Base-by-base conservation (phyloP, 495 filamentous ascomycete species). In the Hypomontagnella submonticulosa region DNA sequence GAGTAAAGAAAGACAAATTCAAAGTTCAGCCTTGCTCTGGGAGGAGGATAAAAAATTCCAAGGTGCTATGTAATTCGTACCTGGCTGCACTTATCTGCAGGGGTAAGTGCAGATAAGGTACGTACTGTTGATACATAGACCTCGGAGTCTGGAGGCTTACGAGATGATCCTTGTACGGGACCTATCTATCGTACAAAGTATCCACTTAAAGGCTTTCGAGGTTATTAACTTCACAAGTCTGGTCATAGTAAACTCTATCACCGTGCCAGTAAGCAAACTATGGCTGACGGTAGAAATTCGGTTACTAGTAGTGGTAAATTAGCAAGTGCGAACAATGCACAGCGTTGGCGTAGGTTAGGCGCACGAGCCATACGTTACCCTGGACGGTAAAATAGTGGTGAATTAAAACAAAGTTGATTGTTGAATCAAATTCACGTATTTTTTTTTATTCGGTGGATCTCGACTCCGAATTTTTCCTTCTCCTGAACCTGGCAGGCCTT, bases 21-120 rank as follows among this genome's bases (percentile, higher is more conserved):
- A 36, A 27, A 53, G 59, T 50, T 71, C 70, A 71, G 70, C 72
- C 67, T 72, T 71, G 70, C 51, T 44, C 59, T 33, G 10, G n/a
- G n/a, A 44, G 32, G 19, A 53, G 11, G 57, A 63, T 59, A 9
- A 69, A 73, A 71, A 73, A 73, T 66, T 65, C 56, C 70, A 47
- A 68, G 60, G 50, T 57, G n/a, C n/a, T n/a, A n/a, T n/a, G n/a
- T n/a, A 49, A 13, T 43, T 44, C 33, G 51, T 61, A 52, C 48
- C 40, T 61, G 41, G 13, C 16, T 50, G 2, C 32, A 15, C 46
- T 66, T 66, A 63, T 66, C 51, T 49, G 46, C 54, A 64, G 54
- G 48, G 60, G 40, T 64, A 10, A 9, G 20, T 58, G 33, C 41
- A 36, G 47, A 67, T 68, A 60, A 55, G 55, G 34, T 51, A 59